Evolutionary conservation across 1,284 basidiomycete genomes (phyloP).

Genomic region (Fomitopsis palustris): DNA sequence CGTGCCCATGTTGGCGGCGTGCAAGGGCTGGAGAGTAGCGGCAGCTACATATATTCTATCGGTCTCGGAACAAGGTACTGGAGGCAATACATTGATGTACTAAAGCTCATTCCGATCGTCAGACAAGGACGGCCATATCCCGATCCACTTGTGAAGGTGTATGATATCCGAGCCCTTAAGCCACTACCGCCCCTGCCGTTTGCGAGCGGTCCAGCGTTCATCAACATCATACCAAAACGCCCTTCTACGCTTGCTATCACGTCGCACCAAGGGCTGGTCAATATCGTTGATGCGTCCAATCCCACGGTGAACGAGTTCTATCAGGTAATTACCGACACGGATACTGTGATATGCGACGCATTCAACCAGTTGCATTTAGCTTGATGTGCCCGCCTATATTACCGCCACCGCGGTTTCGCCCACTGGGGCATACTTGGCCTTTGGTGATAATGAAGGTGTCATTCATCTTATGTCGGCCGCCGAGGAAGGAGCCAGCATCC

Average conservation of each 20-base stretch:
- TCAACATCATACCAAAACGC: constrained; percentile 80
- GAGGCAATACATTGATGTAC: constrained; percentile 5
- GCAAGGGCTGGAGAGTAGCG: constrained; percentile 77
- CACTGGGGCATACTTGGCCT: constrained; percentile 87
- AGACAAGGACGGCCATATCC: constrained; percentile 88
- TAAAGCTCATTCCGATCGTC: background rate
- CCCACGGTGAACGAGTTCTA: constrained; percentile 73
- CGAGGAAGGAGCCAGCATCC: constrained; percentile 59
- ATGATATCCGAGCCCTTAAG: constrained; percentile 83
- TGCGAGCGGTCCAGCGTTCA: constrained; percentile 84
- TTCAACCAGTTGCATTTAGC: constrained; percentile 34
- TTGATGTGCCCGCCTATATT: constrained; percentile 71
- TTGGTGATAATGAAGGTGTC: constrained; percentile 86
- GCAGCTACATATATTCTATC: constrained; percentile 81
- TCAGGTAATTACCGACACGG: constrained; percentile 46
- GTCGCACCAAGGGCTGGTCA: constrained; percentile 86
- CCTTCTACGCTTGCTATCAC: constrained; percentile 78
- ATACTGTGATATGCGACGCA: background rate
- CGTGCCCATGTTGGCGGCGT: constrained; percentile 82
- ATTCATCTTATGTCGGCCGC: constrained; percentile 84
- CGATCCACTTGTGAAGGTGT: constrained; percentile 92
- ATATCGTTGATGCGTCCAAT: constrained; percentile 82
- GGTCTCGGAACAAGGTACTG: constrained; percentile 79
- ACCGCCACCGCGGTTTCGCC: constrained; percentile 84
- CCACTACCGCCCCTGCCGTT: constrained; percentile 85